Evolutionary conservation across 148 eudicot species (phyloP).

Genomic region (Fagopyrum esculentum): DNA sequence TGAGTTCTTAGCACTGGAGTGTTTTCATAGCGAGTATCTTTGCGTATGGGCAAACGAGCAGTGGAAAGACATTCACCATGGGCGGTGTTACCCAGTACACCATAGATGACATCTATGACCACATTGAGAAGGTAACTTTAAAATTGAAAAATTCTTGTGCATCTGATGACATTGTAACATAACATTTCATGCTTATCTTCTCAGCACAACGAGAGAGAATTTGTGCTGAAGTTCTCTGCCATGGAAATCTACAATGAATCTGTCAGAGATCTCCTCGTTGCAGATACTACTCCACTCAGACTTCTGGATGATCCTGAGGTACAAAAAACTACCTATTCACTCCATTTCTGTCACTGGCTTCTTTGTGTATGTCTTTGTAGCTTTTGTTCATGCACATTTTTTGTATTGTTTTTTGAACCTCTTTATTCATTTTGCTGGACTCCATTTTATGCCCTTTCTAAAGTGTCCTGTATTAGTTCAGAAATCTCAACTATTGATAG

Average conservation of each 20-base stretch:
- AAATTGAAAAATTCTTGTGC: background rate
- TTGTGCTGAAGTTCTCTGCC: constrained; percentile 73
- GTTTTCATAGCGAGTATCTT: constrained; percentile 59
- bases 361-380: too few species aligned
- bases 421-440: too few species aligned
- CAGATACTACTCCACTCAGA: constrained; percentile 68
- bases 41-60: constrained; percentile 94
- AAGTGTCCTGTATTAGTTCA: too few species aligned
- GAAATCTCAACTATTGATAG: too few species aligned
- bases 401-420: too few species aligned
- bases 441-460: too few species aligned
- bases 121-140: constrained; percentile 42
- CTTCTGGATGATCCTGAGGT: constrained; percentile 99
- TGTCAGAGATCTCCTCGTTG: constrained; percentile 76
- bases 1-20: background rate
- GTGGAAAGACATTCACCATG: constrained; percentile 93
- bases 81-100: constrained; percentile 57
- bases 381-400: too few species aligned
- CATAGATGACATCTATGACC: constrained; percentile 54
- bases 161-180: background rate
- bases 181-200: background rate
- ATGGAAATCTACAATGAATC: constrained; percentile 86
- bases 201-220: constrained; percentile 73
- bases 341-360: too few species aligned
- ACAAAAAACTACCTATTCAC: background rate